A percentile compares a stretch with the other conserved stretches of the same genome.
phyloP scores from a whole-genome alignment of 306 rosid species.

The Malus sieversii region DNA sequence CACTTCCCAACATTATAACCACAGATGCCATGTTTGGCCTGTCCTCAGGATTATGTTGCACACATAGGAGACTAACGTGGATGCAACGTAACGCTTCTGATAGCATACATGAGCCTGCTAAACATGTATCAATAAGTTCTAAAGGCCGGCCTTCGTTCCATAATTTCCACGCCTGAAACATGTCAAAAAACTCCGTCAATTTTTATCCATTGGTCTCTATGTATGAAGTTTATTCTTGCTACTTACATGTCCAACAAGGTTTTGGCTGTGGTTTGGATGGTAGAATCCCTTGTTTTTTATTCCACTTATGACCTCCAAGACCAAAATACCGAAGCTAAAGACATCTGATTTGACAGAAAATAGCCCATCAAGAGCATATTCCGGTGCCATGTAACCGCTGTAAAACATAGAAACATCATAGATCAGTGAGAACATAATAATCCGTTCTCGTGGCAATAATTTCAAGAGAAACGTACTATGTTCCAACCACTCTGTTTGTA shows the following conservation, averaged over 20 bases:
- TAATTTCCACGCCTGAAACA: slow-evolving; percentile 24
- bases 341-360: slow-evolving; percentile 49
- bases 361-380: slow-evolving; percentile 40
- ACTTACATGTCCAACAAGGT: slow-evolving; percentile 53
- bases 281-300: slow-evolving; percentile 31
- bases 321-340: slow-evolving; percentile 50
- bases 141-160: slow-evolving; percentile 23
- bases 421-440: not conserved
- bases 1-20: slow-evolving; percentile 39
- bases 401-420: not conserved
- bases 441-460: too few relatives aligned
- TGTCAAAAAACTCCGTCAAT: not conserved
- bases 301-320: slow-evolving; percentile 45
- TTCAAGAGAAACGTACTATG: slow-evolving; percentile 37
- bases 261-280: slow-evolving; percentile 19
- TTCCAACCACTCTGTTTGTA: slow-evolving; percentile 56
- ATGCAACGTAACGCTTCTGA: slow-evolving; percentile 26
- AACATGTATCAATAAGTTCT: slow-evolving; percentile 23
- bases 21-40: slow-evolving; percentile 49
- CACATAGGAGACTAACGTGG: slow-evolving; percentile 41
- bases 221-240: not conserved
- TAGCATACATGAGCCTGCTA: slow-evolving; percentile 4
- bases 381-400: slow-evolving; percentile 64
- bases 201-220: not conserved
- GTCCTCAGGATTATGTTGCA: slow-evolving; percentile 39